Evolutionary conservation across 73 alveolate species (phyloP).

Genomic region (Paramecium primaurelia): DNA sequence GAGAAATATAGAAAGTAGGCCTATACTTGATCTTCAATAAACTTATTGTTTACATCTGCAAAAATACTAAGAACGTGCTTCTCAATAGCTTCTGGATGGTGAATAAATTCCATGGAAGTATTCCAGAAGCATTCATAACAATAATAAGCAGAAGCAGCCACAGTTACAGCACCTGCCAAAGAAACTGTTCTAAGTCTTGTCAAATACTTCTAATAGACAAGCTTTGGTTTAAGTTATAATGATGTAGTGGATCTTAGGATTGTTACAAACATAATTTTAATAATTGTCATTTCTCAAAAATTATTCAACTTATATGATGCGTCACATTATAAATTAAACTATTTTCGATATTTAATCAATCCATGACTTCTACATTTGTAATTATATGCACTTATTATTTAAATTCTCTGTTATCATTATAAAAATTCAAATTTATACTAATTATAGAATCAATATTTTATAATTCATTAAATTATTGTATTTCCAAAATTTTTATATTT

Average conservation of each 20-base stretch:
- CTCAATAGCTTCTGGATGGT: conserved; percentile 38
- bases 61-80: not conserved
- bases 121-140: conserved; percentile 29
- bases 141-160: not conserved
- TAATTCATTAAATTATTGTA: not conserved
- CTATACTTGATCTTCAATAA: not conserved
- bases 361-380: not conserved
- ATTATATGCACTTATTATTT: not conserved
- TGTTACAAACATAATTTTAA: not conserved
- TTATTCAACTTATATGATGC: not conserved
- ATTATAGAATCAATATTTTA: not conserved
- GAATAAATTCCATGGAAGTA: not conserved
- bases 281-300: not conserved
- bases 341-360: not conserved
- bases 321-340: not conserved
- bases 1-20: conserved; percentile 41
- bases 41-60: not conserved
- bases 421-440: not conserved
- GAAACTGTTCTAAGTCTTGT: not conserved
- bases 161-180: not conserved
- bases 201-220: not conserved
- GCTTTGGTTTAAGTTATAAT: not conserved
- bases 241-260: not conserved
- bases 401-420: not conserved
- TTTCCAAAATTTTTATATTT: not conserved